phyloP scores from a whole-genome alignment of 2,329 filamentous ascomycete genomes.

The Madurella fahalii region DNA sequence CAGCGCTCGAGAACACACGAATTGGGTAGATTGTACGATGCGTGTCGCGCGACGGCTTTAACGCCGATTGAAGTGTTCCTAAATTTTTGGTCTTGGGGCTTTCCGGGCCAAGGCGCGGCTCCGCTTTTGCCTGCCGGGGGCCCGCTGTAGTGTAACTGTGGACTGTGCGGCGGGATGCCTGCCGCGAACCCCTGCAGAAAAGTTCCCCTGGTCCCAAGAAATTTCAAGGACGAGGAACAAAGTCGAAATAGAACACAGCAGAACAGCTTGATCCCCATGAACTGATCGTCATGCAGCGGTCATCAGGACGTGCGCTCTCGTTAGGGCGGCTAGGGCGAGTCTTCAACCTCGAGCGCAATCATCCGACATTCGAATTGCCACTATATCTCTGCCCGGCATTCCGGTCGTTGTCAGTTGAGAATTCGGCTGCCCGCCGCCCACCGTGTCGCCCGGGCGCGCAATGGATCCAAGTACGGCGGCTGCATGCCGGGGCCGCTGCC shows the following conservation, averaged over 20 bases:
- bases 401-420: conserved; percentile 10
- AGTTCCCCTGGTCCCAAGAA: conserved; percentile 4
- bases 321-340: conserved; percentile 25
- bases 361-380: conserved; percentile 20
- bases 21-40: conserved; percentile 7
- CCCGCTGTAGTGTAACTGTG: not conserved
- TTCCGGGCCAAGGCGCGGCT: conserved; percentile 2
- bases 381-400: conserved; percentile 28
- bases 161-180: conserved; percentile 6
- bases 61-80: not conserved
- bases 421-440: not conserved
- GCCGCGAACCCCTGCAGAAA: conserved; percentile 12
- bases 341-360: conserved; percentile 23
- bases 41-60: not conserved
- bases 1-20: conserved; percentile 1
- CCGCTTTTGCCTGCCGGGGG: conserved; percentile 24
- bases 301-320: conserved; percentile 17
- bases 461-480: conserved; percentile 12
- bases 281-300: conserved; percentile 15
- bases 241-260: not conserved
- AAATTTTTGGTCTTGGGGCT: conserved; percentile 24
- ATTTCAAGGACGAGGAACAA: conserved; percentile 1
- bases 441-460: conserved; percentile 3
- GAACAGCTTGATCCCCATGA: not conserved
- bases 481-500: conserved; percentile 11